Percentiles rank a stretch among this genome's conserved stretches.
Evolutionary conservation across 2,329 filamentous ascomycete species (phyloP).

Genomic region (Paecilomyces fulvus): DNA sequence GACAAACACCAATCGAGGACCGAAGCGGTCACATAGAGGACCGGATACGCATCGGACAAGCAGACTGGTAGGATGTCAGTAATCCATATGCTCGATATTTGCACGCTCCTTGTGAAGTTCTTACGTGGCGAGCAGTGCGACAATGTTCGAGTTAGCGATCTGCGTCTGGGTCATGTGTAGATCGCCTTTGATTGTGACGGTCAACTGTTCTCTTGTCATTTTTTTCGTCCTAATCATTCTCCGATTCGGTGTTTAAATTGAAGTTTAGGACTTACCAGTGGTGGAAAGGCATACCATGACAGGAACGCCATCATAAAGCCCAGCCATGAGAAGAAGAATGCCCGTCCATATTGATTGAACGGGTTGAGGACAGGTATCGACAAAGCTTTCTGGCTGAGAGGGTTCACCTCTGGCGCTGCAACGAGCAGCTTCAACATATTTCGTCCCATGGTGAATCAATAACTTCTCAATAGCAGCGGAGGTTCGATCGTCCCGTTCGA

Average conservation of each 20-base stretch:
- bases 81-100: not conserved
- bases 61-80: constrained; percentile 39
- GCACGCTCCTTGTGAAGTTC: constrained; percentile 11
- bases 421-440: constrained; percentile 20
- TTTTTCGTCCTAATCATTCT: not conserved
- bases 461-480: not conserved
- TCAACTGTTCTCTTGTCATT: constrained; percentile 38
- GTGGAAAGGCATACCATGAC: constrained; percentile 86
- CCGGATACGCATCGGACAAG: constrained; percentile 70
- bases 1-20: constrained; percentile 71
- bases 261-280: constrained; percentile 50
- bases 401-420: constrained; percentile 64
- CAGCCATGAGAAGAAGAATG: constrained; percentile 84
- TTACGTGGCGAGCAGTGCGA: constrained; percentile 64
- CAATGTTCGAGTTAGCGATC: constrained; percentile 83
- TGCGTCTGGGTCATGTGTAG: constrained; percentile 61
- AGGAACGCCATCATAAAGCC: constrained; percentile 83
- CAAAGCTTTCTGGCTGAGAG: constrained; percentile 72
- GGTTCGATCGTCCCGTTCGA: not conserved
- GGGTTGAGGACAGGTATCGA: constrained; percentile 73
- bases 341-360: constrained; percentile 69
- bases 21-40: constrained; percentile 76
- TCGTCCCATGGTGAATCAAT: constrained; percentile 10
- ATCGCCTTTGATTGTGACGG: constrained; percentile 71
- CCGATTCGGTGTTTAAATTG: not conserved